Conservation (phyloP, 1,284 basidiomycete species). For the Taiwanofungus camphoratus region DNA sequence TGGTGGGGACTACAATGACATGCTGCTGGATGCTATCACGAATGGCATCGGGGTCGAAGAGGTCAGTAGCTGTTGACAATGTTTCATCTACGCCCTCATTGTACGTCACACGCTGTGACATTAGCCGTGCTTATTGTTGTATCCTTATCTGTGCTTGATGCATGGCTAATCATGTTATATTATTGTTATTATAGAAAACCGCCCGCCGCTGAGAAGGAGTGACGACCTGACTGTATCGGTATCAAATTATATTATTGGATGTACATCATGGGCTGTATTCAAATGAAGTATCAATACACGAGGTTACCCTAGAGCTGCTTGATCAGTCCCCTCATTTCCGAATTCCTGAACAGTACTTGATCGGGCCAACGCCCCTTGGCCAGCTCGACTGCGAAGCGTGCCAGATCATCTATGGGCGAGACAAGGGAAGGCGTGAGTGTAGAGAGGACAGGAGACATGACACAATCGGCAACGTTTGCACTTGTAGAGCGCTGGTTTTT, state of each 20-base stretch:
- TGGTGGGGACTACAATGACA: slow-evolving; percentile 51
- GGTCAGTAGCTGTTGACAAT: slow-evolving; percentile 13
- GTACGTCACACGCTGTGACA: neutral
- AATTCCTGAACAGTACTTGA: slow-evolving; percentile 20
- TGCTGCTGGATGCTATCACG: slow-evolving; percentile 49
- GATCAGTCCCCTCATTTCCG: slow-evolving; percentile 20
- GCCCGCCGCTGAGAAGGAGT: neutral
- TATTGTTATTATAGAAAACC: neutral
- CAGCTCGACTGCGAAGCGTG: slow-evolving; percentile 23
- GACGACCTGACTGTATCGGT: neutral
- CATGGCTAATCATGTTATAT: neutral
- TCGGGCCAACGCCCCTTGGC: slow-evolving; percentile 29
- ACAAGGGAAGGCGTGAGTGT: slow-evolving; percentile 14
- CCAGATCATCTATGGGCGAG: slow-evolving; percentile 22
- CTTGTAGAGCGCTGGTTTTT: slow-evolving; percentile 22
- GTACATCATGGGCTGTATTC: neutral
- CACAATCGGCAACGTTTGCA: slow-evolving; percentile 14
- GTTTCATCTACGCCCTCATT: neutral
- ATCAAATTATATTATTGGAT: too few relatives aligned
- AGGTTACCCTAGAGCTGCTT: slow-evolving; percentile 13
- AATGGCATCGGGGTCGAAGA: slow-evolving; percentile 20
- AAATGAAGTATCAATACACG: too few relatives aligned
- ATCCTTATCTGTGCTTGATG: slow-evolving; percentile 2
- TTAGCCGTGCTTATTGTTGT: neutral
- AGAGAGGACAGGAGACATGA: slow-evolving; percentile 11